phyloP scores from a whole-genome alignment of 2,329 filamentous ascomycete genomes.

The Colletotrichum sansevieriae region DNA sequence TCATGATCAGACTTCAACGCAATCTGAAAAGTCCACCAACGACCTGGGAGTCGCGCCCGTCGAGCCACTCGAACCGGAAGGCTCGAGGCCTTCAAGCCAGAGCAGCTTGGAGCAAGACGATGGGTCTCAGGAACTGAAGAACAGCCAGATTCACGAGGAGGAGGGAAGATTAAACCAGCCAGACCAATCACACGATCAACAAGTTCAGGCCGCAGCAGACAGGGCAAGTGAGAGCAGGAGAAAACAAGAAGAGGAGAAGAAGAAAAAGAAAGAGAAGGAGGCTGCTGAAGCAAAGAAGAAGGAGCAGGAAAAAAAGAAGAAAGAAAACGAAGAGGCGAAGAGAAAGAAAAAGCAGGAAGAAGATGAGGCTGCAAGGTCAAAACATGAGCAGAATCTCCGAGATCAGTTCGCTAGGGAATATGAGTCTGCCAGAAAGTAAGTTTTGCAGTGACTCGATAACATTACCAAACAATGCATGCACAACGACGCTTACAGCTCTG shows the following conservation, averaged over 20 bases:
- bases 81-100: too few species aligned
- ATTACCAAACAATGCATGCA: conserved; percentile 29
- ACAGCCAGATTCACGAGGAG: too few species aligned
- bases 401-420: conserved; percentile 51
- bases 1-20: conserved; percentile 5
- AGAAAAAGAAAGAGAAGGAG: too few species aligned
- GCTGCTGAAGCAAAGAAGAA: too few species aligned
- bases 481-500: conserved; percentile 8
- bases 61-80: conserved; percentile 37
- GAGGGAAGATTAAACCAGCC: too few species aligned
- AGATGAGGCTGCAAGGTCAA: conserved; percentile 40
- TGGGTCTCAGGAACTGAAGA: too few species aligned
- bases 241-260: too few species aligned
- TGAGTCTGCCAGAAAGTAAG: conserved; percentile 55
- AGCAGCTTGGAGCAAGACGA: too few species aligned
- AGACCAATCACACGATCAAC: too few species aligned
- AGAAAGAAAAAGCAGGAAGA: conserved; percentile 31
- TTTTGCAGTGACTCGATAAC: conserved; percentile 46
- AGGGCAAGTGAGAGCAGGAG: too few species aligned
- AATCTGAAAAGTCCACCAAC: not conserved
- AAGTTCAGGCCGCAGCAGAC: too few species aligned
- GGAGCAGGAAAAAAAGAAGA: too few species aligned
- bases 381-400: conserved; percentile 49
- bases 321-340: conserved; percentile 35
- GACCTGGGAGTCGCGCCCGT: not conserved